Base-by-base conservation (phyloP, 2,329 filamentous ascomycete genomes). In the Penicillium occitanis region DNA sequence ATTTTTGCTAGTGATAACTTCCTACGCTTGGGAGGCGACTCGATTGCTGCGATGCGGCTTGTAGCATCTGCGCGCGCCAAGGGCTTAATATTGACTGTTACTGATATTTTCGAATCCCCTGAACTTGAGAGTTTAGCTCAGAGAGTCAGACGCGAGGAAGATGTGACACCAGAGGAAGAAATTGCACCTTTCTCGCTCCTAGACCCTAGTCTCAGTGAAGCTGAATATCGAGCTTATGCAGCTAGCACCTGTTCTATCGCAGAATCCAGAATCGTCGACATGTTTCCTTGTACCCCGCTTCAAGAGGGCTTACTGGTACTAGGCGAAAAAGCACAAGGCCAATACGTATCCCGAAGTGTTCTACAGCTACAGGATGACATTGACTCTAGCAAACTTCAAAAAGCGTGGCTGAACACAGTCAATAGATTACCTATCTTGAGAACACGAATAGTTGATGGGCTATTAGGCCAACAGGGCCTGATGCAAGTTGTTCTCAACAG, bases 251-350 rank as follows among this genome's bases (percentile, higher is more conserved):
- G 62, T 50, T 55, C 37, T 19, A 40, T 64, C n/a, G 30, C 53
- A 48, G 53, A 55, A 1, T 25, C 19, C 13, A 22, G 37, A 35
- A 55, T 65, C 5, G 55, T 44, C 28, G 57, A 65, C 35, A 50
- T 57, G 14, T 82, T 81, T 65, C 80, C 80, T 6, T 80, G 78
- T 68, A 81, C 77, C 48, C 73, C 79, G 6, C 73, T 80, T 0
- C 80, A 82, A 68, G 80, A 82, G 68, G 78, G 79, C 8, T 72
- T 82, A 22, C 67, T 84, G 59, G 80, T 81, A 0, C 73, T 84
- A 13, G 82, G 81, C 0, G 73, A 80, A 25, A 82, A 81, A 69
- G 76, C 81, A 46, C 72, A 74, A 5, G 81, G 81, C 6, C 35
- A 44, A 25, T 65, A 61, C 35, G 46, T 65, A 10, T 42, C 48